phyloP scores from a whole-genome alignment of 2,329 filamentous ascomycete species.

The Arthrobotrys conoides region DNA sequence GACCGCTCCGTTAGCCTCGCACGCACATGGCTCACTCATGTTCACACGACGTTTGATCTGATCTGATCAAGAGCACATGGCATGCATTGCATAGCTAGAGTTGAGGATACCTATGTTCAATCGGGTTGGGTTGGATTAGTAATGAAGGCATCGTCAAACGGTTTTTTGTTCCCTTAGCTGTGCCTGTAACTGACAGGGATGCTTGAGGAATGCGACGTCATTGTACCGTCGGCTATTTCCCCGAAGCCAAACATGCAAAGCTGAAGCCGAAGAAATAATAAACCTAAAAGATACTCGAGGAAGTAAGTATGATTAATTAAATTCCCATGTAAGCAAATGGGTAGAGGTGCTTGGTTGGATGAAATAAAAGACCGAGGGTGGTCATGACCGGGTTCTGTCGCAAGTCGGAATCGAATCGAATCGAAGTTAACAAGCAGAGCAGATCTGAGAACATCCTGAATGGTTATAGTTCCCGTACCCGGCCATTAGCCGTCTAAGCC shows the following conservation, averaged over 20 bases:
- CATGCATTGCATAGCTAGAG: too few species aligned
- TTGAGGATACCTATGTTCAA: background rate
- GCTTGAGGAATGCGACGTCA: background rate
- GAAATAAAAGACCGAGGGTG: background rate
- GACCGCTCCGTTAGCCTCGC: slow-evolving; percentile 4
- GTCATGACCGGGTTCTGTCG: background rate
- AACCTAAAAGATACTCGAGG: too few species aligned
- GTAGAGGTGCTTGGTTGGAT: too few species aligned
- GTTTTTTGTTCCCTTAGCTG: background rate
- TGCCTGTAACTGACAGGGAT: background rate
- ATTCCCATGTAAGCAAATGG: too few species aligned
- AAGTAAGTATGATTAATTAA: too few species aligned
- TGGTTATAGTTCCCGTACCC: slow-evolving; percentile 18
- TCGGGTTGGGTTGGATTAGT: background rate
- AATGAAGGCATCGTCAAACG: background rate
- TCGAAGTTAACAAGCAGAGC: background rate
- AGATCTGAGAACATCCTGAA: background rate
- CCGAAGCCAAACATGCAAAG: background rate
- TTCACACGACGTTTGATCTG: too few species aligned
- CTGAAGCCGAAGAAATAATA: too few species aligned
- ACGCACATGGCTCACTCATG: background rate
- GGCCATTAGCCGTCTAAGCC: background rate
- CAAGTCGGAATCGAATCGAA: slow-evolving; percentile 2
- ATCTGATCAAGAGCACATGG: too few species aligned
- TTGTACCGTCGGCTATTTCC: background rate